Evolutionary conservation across 2,329 filamentous ascomycete genomes (phyloP).

Genomic region (Arthroderma uncinatum): DNA sequence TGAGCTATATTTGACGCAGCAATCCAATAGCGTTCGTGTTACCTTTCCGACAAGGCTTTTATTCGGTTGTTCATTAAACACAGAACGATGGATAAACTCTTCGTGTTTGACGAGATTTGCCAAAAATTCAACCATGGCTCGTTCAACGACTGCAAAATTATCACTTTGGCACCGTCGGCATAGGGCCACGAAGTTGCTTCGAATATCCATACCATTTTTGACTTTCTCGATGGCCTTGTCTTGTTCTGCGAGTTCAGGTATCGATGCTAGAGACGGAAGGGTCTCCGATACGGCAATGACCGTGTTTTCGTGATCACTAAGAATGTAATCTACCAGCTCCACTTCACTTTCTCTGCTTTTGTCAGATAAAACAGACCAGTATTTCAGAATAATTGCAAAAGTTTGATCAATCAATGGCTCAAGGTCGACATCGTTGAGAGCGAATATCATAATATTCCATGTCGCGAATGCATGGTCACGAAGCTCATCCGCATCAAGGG

Average conservation of each 20-base stretch:
- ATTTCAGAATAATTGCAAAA: constrained; percentile 71
- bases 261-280: constrained; percentile 64
- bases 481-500: constrained; percentile 63
- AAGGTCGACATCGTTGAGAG: constrained; percentile 67
- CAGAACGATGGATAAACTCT: constrained; percentile 64
- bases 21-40: constrained; percentile 71
- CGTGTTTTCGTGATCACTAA: constrained; percentile 50
- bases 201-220: constrained; percentile 53
- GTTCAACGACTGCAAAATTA: constrained; percentile 71
- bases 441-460: constrained; percentile 68
- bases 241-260: constrained; percentile 57
- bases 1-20: constrained; percentile 66
- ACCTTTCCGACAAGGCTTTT: constrained; percentile 55
- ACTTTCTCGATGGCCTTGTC: constrained; percentile 55
- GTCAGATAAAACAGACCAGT: constrained; percentile 60
- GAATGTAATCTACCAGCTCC: constrained; percentile 52
- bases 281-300: constrained; percentile 59
- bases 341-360: constrained; percentile 49
- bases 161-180: constrained; percentile 67
- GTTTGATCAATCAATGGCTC: constrained; percentile 75
- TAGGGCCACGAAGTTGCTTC: constrained; percentile 60
- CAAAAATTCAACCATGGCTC: constrained; percentile 66
- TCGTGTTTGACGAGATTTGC: constrained; percentile 64
- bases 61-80: constrained; percentile 74
- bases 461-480: constrained; percentile 68